A percentile compares a stretch with the other conserved stretches of the same genome.
Conservation (phyloP, 805 yeast species). For the Candida morakotiae region DNA sequence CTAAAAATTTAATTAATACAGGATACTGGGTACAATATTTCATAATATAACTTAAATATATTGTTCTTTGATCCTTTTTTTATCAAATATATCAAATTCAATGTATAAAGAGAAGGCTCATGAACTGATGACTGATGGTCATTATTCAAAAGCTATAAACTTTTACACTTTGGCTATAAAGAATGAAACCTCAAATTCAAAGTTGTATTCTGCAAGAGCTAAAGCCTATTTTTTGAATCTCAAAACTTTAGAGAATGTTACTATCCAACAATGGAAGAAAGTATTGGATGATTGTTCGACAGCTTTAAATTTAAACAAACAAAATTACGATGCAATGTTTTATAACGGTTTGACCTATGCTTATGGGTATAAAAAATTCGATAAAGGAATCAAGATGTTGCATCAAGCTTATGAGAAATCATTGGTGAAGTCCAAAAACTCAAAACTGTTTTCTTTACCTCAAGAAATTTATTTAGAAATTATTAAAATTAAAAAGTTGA, state of each 20-base stretch:
- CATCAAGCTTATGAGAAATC: slow-evolving; percentile 12
- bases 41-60: no score
- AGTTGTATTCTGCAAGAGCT: slow-evolving; percentile 12
- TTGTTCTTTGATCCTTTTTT: not conserved
- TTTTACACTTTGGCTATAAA: slow-evolving; percentile 14
- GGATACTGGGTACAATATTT: no score
- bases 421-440: slow-evolving; percentile 9
- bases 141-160: slow-evolving; percentile 15
- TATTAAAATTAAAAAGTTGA: slow-evolving; percentile 6
- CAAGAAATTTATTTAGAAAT: slow-evolving; percentile 13
- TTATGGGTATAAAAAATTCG: slow-evolving; percentile 6
- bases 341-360: slow-evolving; percentile 10
- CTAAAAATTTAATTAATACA: no score
- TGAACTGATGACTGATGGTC: slow-evolving; percentile 8
- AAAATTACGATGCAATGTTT: slow-evolving; percentile 14
- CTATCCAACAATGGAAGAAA: slow-evolving; percentile 12
- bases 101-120: slow-evolving; percentile 6
- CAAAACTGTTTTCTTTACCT: slow-evolving; percentile 11
- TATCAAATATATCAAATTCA: not conserved
- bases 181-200: slow-evolving; percentile 7
- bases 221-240: slow-evolving; percentile 10
- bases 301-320: slow-evolving; percentile 13
- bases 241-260: not conserved
- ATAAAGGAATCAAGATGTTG: slow-evolving; percentile 10
- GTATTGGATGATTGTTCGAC: slow-evolving; percentile 11